phyloP scores from a whole-genome alignment of 306 rosid species.

The Betula pendula region DNA sequence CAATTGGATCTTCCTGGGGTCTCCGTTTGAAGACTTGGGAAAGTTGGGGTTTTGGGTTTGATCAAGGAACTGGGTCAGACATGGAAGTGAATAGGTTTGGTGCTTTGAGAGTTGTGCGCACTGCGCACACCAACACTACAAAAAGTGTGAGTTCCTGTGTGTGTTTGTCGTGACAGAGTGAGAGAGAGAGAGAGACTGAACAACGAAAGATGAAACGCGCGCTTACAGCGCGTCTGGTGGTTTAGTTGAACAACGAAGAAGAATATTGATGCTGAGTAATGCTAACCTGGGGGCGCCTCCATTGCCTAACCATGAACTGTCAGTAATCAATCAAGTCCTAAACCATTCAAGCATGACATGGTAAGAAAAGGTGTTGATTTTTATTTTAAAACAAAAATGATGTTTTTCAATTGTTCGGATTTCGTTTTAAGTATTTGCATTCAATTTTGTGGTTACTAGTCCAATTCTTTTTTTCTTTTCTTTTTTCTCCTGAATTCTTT shows the following conservation, averaged over 20 bases:
- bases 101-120: neutral
- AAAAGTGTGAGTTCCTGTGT: neutral
- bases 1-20: conserved; percentile 1
- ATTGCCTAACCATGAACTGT: neutral
- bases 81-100: neutral
- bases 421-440: too few species aligned
- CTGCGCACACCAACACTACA: neutral
- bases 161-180: neutral
- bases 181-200: too few species aligned
- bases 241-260: neutral
- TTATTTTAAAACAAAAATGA: too few species aligned
- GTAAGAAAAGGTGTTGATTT: too few species aligned
- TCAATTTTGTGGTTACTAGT: too few species aligned
- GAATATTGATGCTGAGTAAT: neutral
- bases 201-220: neutral
- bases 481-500: too few species aligned
- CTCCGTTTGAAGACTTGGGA: neutral
- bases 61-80: neutral
- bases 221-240: neutral
- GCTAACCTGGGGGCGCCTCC: neutral
- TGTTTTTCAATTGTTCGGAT: too few species aligned
- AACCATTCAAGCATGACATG: too few species aligned
- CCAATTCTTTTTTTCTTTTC: too few species aligned
- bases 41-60: neutral
- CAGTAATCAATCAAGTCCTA: neutral